phyloP scores from a whole-genome alignment of 352 stramenopile species.

The Pythium diclinum region DNA sequence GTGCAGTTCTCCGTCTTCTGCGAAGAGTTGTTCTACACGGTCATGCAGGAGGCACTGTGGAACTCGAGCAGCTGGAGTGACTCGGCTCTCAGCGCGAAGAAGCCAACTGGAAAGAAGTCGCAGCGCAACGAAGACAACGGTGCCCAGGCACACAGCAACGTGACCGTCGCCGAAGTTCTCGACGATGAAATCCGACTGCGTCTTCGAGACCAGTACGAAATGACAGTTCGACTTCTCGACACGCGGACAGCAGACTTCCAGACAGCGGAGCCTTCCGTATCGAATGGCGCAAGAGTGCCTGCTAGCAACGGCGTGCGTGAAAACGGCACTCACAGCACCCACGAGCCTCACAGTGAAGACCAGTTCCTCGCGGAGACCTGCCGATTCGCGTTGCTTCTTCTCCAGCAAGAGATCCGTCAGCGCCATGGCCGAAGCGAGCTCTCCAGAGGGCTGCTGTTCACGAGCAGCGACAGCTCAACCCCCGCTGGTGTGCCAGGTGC shows the following conservation, averaged over 20 bases:
- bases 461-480: constrained; percentile 27
- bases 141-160: constrained; percentile 24
- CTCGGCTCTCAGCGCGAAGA: constrained; percentile 51
- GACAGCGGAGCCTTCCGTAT: neutral
- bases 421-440: constrained; percentile 74
- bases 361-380: constrained; percentile 64
- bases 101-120: constrained; percentile 34
- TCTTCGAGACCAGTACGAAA: constrained; percentile 69
- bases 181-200: constrained; percentile 80
- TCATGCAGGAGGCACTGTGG: constrained; percentile 80
- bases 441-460: constrained; percentile 56
- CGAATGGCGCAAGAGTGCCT: neutral
- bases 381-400: constrained; percentile 60
- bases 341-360: constrained; percentile 14
- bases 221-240: constrained; percentile 72
- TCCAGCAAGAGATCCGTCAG: constrained; percentile 81
- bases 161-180: constrained; percentile 74
- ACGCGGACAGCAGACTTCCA: constrained; percentile 36
- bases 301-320: constrained; percentile 2
- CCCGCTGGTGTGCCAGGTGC: constrained; percentile 23
- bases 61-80: constrained; percentile 66
- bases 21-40: constrained; percentile 79
- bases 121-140: constrained; percentile 34
- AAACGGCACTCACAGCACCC: neutral
- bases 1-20: constrained; percentile 88